phyloP scores from a whole-genome alignment of 495 filamentous ascomycete species.

The Penicillium paradoxum region DNA sequence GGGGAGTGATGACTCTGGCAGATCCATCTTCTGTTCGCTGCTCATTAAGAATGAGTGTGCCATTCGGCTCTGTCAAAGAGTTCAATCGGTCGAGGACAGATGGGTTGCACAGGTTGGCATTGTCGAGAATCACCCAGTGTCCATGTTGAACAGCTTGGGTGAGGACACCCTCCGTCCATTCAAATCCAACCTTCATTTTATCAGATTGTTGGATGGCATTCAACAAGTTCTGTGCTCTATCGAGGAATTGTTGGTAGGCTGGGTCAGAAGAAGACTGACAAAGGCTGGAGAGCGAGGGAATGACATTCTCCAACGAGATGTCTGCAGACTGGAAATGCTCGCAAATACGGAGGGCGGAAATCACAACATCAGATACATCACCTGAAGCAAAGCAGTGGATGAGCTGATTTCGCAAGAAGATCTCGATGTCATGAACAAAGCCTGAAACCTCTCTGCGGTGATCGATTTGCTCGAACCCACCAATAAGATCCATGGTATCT shows the following conservation, averaged over 20 bases:
- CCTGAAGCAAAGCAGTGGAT: conserved; percentile 45
- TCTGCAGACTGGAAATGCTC: conserved; percentile 31
- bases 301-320: conserved; percentile 32
- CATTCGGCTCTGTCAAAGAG: conserved; percentile 87
- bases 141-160: conserved; percentile 82
- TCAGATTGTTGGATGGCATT: conserved; percentile 46
- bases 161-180: conserved; percentile 92
- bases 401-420: conserved; percentile 50
- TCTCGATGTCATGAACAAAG: conserved; percentile 49
- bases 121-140: conserved; percentile 90
- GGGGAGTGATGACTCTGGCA: conserved; percentile 71
- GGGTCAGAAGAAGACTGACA: conserved; percentile 25
- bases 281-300: conserved; percentile 29
- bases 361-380: conserved; percentile 26
- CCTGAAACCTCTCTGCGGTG: conserved; percentile 59
- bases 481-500: conserved; percentile 94
- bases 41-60: conserved; percentile 83
- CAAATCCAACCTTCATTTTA: conserved; percentile 67
- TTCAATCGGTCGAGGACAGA: conserved; percentile 95
- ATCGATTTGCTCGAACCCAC: conserved; percentile 94
- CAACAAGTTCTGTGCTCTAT: conserved; percentile 36
- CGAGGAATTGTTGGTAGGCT: conserved; percentile 30
- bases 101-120: conserved; percentile 92
- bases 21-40: conserved; percentile 78
- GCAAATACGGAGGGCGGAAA: conserved; percentile 31